Evolutionary conservation across 2,329 filamentous ascomycete genomes (phyloP), one percentile per base, ranked within the genome.

Genomic region (Aspergillus versicolor): DNA sequence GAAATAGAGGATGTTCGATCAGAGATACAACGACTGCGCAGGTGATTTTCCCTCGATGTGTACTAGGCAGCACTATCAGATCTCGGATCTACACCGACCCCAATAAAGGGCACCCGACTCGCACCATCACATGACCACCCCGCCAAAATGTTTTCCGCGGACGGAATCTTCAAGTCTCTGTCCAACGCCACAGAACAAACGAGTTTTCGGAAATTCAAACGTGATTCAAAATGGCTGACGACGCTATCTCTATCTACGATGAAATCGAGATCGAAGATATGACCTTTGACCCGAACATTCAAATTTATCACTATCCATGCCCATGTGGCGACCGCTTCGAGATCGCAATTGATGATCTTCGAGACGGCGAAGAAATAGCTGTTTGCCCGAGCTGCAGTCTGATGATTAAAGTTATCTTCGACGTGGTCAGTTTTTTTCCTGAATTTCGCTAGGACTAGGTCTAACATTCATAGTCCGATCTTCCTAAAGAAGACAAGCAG

Each of bases 211-310:
- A 15, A 51, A 52, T 8, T 30, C n/a, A 47, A 32, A 46, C 32
- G 21, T 9, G 13, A 30, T 30, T 43, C 54, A 77, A 64, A 56
- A 88, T 87, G 85, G 81, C 85, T 37, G 86, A 87, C 71, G 70
- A 88, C 63, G 81, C 84, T 52, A 75, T 88, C 56, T 86, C 88
- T 65, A 90, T 96, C 73, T 97, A 97, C 81, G 93, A 97, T 71
- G 93, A 97, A 77, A 93, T 97, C 76, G 93, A 97, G 75, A 97
- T 97, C 79, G 93, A 97, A 75, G 94, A 99, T 77, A 96, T 97
- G 92, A 94, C 90, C 69, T 97, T 85, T 74, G 92, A 97, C 75
- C 79, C 86, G 46, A 81, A 82, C 4, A 83, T 92, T 41, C 88
- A 96, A 74, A 88, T 96, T 66, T 99, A 96, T 79, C 89, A 93